These are phyloP conservation scores for Curvularia spicifera DNA, from an alignment of 2,329 filamentous ascomycete species.

Conservation along the genomic window DNA sequence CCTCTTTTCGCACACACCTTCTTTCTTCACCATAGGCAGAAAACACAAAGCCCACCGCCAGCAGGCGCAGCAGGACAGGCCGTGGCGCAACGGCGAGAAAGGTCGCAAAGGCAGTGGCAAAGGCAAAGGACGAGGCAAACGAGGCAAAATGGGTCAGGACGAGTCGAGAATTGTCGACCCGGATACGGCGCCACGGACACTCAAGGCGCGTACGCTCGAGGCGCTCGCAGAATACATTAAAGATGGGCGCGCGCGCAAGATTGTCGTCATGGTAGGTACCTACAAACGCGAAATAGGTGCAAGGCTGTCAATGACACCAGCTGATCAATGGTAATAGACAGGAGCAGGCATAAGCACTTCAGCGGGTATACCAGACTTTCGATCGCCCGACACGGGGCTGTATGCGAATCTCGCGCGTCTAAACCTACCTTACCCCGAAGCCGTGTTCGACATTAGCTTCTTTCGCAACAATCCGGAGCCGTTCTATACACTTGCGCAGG, in stretches of 20 bases:
- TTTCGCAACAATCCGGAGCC: constrained; percentile 84
- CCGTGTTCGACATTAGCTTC: constrained; percentile 91
- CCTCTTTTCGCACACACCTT: not conserved
- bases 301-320: constrained; percentile 8
- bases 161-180: constrained; percentile 74
- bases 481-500: constrained; percentile 90
- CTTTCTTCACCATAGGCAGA: constrained; percentile 57
- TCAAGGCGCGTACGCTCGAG: constrained; percentile 72
- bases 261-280: constrained; percentile 75
- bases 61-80: constrained; percentile 42
- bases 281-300: not conserved
- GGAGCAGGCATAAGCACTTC: constrained; percentile 86
- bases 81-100: constrained; percentile 39
- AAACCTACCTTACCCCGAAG: constrained; percentile 86
- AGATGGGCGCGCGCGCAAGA: constrained; percentile 67
- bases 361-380: constrained; percentile 85
- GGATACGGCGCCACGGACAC: constrained; percentile 66
- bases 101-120: constrained; percentile 37
- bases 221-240: constrained; percentile 83
- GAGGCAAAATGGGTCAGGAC: constrained; percentile 82
- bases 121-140: constrained; percentile 32
- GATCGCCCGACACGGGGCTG: constrained; percentile 89
- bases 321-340: constrained; percentile 54
- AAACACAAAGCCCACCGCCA: constrained; percentile 55
- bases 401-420: constrained; percentile 90